These are phyloP conservation scores for Crithidia acanthocephali DNA, from an alignment of 208 protist species.

Conservation along the genomic window DNA sequence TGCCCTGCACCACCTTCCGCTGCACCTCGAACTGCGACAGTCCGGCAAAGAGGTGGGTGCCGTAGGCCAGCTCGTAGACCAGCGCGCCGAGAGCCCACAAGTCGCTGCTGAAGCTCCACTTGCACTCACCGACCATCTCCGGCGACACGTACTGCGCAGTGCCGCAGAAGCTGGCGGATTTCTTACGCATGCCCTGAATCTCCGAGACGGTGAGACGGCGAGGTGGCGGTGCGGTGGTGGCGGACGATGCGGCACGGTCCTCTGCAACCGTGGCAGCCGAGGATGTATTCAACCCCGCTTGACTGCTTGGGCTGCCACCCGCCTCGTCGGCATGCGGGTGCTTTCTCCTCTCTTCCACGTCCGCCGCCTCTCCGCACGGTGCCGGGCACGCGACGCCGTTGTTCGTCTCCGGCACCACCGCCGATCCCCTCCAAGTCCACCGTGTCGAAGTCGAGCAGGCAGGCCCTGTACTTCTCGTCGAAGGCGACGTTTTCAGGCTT, in stretches of 20 bases:
- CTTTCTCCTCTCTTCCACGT: constrained; percentile 11
- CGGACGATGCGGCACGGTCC: neutral
- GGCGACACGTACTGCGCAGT: constrained; percentile 96
- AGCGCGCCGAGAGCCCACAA: constrained; percentile 95
- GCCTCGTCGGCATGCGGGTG: constrained; percentile 8
- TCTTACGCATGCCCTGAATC: constrained; percentile 83
- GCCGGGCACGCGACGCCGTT: constrained; percentile 46
- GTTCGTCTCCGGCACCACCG: constrained; percentile 46
- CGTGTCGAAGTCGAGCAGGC: constrained; percentile 91
- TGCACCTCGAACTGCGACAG: constrained; percentile 72
- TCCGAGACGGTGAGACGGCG: constrained; percentile 78
- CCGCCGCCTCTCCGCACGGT: neutral
- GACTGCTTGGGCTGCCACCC: neutral
- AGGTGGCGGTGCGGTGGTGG: constrained; percentile 17
- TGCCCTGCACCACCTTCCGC: constrained; percentile 66
- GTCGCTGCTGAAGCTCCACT: constrained; percentile 94
- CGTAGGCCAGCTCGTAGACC: constrained; percentile 93
- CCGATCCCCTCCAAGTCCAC: constrained; percentile 53
- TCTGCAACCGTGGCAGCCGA: neutral
- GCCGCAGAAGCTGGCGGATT: constrained; percentile 88
- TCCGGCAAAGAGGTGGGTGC: constrained; percentile 83
- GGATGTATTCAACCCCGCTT: neutral
- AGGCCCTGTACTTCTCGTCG: constrained; percentile 78
- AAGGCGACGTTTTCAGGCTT: constrained; percentile 93
- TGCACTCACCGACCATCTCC: constrained; percentile 92